A percentile compares a stretch with the other conserved stretches of the same genome.
These are phyloP conservation scores for Rhizophora mangle DNA, from an alignment of 345 rosid genomes.

Conservation along the genomic window DNA sequence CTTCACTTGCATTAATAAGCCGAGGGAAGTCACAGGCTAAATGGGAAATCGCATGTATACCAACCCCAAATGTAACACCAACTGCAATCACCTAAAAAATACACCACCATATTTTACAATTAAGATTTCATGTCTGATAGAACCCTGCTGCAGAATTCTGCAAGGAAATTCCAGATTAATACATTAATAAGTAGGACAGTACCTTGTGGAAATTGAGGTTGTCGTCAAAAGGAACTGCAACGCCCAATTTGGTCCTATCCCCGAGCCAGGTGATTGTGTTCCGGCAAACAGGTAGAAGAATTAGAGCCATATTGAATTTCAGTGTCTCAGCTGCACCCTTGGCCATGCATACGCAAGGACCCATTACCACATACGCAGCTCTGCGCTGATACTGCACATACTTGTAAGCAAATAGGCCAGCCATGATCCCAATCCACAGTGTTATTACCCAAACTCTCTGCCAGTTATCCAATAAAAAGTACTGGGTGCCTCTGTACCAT, in stretches of 20 bases:
- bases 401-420: slow-evolving; percentile 6
- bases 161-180: no score
- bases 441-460: not conserved
- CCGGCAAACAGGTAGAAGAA: slow-evolving; percentile 11
- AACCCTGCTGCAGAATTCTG: no score
- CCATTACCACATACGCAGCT: not conserved
- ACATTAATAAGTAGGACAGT: not conserved
- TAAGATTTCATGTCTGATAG: no score
- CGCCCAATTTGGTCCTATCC: slow-evolving; percentile 6
- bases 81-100: slow-evolving; percentile 1
- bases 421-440: not conserved
- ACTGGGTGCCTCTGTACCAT: slow-evolving; percentile 38
- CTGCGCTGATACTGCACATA: not conserved
- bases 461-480: slow-evolving; percentile 51
- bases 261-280: slow-evolving; percentile 8
- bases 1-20: not conserved
- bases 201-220: slow-evolving; percentile 13
- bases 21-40: slow-evolving; percentile 15
- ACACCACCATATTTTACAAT: no score
- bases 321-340: slow-evolving; percentile 11
- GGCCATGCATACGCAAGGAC: slow-evolving; percentile 9
- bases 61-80: not conserved
- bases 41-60: slow-evolving; percentile 2
- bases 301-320: slow-evolving; percentile 17
- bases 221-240: slow-evolving; percentile 12